Conservation (phyloP, 306 rosid species). For the Malus sylvestris region DNA sequence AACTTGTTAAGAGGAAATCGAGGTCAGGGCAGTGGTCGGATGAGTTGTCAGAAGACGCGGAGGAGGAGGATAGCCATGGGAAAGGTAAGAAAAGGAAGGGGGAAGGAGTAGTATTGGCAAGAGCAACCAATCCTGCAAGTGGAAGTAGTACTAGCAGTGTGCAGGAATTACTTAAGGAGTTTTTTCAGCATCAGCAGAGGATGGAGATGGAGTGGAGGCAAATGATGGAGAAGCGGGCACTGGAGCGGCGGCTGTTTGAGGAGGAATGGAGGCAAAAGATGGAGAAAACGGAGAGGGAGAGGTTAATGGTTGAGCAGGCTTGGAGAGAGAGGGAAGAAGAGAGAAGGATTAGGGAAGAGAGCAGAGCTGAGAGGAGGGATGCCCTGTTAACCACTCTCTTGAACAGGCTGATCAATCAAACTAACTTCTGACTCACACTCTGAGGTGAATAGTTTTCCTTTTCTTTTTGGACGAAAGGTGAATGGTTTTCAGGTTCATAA, state of each 20-base stretch:
- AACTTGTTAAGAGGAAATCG: slow-evolving; percentile 48
- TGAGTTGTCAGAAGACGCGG: slow-evolving; percentile 52
- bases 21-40: slow-evolving; percentile 52
- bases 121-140: slow-evolving; percentile 23
- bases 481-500: not conserved
- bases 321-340: slow-evolving; percentile 95
- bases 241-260: slow-evolving; percentile 57
- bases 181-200: slow-evolving; percentile 60
- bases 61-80: slow-evolving; percentile 41
- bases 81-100: slow-evolving; percentile 55
- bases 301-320: slow-evolving; percentile 57
- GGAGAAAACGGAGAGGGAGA: slow-evolving; percentile 78
- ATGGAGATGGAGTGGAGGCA: slow-evolving; percentile 93
- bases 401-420: slow-evolving; percentile 54
- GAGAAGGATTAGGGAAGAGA: slow-evolving; percentile 72
- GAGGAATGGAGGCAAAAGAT: slow-evolving; percentile 77
- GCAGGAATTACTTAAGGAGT: slow-evolving; percentile 60
- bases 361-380: slow-evolving; percentile 72
- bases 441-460: not conserved
- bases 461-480: not conserved
- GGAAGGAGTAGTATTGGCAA: slow-evolving; percentile 17
- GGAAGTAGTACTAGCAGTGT: slow-evolving; percentile 13
- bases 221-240: slow-evolving; percentile 54
- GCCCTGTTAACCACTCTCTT: slow-evolving; percentile 67
- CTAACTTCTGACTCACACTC: slow-evolving; percentile 14